phyloP scores from a whole-genome alignment of 2,329 filamentous ascomycete species.

The Fusarium tjaetaba region DNA sequence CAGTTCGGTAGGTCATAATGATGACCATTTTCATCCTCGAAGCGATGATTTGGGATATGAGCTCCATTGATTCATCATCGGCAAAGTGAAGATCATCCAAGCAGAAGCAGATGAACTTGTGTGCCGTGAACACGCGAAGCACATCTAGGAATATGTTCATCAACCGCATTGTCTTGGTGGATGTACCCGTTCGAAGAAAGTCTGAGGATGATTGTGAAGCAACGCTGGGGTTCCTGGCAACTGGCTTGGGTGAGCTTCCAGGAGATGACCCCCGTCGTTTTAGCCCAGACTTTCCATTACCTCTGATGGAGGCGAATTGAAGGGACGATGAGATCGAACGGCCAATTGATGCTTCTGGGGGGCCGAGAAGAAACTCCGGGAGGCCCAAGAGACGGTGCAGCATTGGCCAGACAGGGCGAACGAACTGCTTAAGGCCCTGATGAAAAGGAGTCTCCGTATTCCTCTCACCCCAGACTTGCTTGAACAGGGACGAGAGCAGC shows the following conservation, averaged over 20 bases:
- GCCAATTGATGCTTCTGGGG: slow-evolving; percentile 52
- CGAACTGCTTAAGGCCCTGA: slow-evolving; percentile 68
- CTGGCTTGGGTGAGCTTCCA: slow-evolving; percentile 53
- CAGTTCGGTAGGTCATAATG: slow-evolving; percentile 78
- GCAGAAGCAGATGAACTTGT: slow-evolving; percentile 89
- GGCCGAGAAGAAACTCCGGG: slow-evolving; percentile 74
- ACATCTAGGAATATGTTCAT: slow-evolving; percentile 92
- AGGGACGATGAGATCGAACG: slow-evolving; percentile 53
- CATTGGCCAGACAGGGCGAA: slow-evolving; percentile 71
- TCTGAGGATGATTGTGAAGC: slow-evolving; percentile 66
- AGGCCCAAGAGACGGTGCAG: slow-evolving; percentile 69
- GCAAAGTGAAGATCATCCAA: slow-evolving; percentile 92
- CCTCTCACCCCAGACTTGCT: slow-evolving; percentile 73
- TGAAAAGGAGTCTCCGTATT: slow-evolving; percentile 73
- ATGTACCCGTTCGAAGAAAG: slow-evolving; percentile 66
- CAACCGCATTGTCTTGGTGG: slow-evolving; percentile 75
- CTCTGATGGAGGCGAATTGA: slow-evolving; percentile 44
- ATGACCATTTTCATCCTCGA: slow-evolving; percentile 84
- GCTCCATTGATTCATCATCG: slow-evolving; percentile 85
- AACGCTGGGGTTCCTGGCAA: slow-evolving; percentile 50
- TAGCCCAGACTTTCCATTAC: slow-evolving; percentile 45
- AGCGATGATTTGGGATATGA: slow-evolving; percentile 82
- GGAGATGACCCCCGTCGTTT: slow-evolving; percentile 62
- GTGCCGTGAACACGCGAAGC: slow-evolving; percentile 79
- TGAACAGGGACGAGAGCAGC: slow-evolving; percentile 72